Evolutionary conservation across 2,329 filamentous ascomycete genomes (phyloP).

Genomic region (Alternaria novae-zelandiae): DNA sequence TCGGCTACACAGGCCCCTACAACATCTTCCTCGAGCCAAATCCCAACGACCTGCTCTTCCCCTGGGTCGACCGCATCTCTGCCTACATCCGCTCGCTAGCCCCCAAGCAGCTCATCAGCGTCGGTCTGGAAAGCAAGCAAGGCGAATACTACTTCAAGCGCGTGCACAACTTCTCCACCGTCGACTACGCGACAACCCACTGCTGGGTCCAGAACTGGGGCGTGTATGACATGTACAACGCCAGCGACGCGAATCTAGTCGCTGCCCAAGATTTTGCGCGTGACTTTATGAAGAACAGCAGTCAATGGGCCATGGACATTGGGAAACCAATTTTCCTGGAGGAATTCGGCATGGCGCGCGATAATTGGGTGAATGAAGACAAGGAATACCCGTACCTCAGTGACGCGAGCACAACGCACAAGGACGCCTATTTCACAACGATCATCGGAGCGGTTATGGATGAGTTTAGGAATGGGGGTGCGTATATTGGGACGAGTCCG

Average conservation of each 20-base stretch:
- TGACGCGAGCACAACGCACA: slow-evolving; percentile 44
- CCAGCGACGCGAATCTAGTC: slow-evolving; percentile 38
- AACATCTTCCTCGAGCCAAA: slow-evolving; percentile 35
- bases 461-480: slow-evolving; percentile 42
- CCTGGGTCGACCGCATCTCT: slow-evolving; percentile 48
- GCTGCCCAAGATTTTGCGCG: slow-evolving; percentile 45
- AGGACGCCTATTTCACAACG: slow-evolving; percentile 48
- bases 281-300: slow-evolving; percentile 41
- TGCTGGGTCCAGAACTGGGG: slow-evolving; percentile 52
- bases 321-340: slow-evolving; percentile 49
- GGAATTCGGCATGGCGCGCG: slow-evolving; percentile 50
- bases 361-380: slow-evolving; percentile 49
- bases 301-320: slow-evolving; percentile 45
- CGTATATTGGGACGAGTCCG: slow-evolving; percentile 47
- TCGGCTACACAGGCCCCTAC: slow-evolving; percentile 36
- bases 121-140: slow-evolving; percentile 50
- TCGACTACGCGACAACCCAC: slow-evolving; percentile 50
- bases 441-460: slow-evolving; percentile 48
- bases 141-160: slow-evolving; percentile 50
- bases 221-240: slow-evolving; percentile 49
- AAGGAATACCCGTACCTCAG: slow-evolving; percentile 48
- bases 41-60: slow-evolving; percentile 43
- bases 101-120: slow-evolving; percentile 48
- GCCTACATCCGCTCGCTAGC: slow-evolving; percentile 46
- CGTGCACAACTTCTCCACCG: slow-evolving; percentile 45